Evolutionary conservation across 345 rosid species (phyloP).

Genomic region (Citrus australasica): DNA sequence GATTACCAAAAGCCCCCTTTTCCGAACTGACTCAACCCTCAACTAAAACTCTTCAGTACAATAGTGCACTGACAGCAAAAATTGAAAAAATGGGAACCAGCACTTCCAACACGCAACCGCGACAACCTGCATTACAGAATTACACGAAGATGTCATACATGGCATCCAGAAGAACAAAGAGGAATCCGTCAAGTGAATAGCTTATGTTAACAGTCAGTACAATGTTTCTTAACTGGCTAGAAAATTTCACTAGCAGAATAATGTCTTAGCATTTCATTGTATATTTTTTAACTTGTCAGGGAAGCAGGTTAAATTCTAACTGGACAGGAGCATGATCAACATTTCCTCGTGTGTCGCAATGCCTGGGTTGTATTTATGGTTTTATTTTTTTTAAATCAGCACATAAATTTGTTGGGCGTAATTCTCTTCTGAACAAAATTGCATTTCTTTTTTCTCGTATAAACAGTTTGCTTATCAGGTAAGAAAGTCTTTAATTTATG

Average conservation of each 20-base stretch:
- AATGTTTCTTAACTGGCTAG: neutral
- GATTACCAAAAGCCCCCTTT: conserved; percentile 26
- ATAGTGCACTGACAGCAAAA: conserved; percentile 46
- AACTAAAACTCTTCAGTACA: conserved; percentile 36
- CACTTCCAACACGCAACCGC: conserved; percentile 35
- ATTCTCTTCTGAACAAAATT: too few relatives aligned
- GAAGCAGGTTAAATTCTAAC: neutral
- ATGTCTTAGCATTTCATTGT: neutral
- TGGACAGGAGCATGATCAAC: neutral
- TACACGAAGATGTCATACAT: neutral
- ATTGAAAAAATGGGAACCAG: conserved; percentile 61
- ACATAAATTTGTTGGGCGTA: too few relatives aligned
- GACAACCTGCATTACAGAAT: conserved; percentile 52
- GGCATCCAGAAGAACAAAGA: neutral
- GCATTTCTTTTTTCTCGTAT: too few relatives aligned
- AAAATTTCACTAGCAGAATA: neutral
- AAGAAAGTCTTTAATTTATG: too few relatives aligned
- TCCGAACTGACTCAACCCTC: conserved; percentile 18
- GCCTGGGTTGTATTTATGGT: too few relatives aligned
- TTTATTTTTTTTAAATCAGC: too few relatives aligned
- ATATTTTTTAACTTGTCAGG: neutral
- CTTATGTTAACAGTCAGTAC: neutral
- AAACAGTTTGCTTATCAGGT: too few relatives aligned
- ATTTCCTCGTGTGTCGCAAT: neutral
- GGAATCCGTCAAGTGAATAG: neutral